Percentiles rank a stretch among this genome's conserved stretches.
Evolutionary conservation across 768 basidiomycete genomes (phyloP).

Genomic region (Leccinum ochraceum): DNA sequence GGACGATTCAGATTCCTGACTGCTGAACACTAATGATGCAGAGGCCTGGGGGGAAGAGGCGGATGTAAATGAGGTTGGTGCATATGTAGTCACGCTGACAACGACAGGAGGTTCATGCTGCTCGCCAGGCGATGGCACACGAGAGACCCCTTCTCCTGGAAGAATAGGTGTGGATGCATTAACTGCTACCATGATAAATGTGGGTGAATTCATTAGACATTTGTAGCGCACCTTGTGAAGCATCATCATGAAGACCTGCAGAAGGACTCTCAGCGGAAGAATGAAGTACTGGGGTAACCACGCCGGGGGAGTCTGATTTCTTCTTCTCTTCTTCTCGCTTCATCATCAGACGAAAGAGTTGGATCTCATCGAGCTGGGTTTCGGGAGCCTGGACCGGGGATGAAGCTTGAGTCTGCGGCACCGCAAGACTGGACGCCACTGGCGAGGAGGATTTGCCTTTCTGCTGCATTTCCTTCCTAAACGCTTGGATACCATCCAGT

Average conservation of each 20-base stretch:
- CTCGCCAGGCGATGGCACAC: slow-evolving; percentile 19
- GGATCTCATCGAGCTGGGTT: slow-evolving; percentile 74
- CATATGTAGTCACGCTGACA: slow-evolving; percentile 4
- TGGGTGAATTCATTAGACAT: slow-evolving; percentile 1
- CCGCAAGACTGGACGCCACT: slow-evolving; percentile 7
- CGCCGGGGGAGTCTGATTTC: slow-evolving; percentile 30
- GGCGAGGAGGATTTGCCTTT: slow-evolving; percentile 54
- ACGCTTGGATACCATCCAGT: slow-evolving; percentile 82
- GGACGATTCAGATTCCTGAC: slow-evolving; percentile 23
- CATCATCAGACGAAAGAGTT: slow-evolving; percentile 82
- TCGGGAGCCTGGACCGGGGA: slow-evolving; percentile 25
- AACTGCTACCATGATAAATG: slow-evolving; percentile 18
- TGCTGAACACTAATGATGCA: not conserved
- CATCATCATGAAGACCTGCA: slow-evolving; percentile 8
- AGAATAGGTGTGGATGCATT: slow-evolving; percentile 2
- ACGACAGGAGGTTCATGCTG: slow-evolving; percentile 8
- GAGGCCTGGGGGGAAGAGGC: slow-evolving; percentile 16
- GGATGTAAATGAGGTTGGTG: slow-evolving; percentile 11
- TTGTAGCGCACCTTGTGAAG: slow-evolving; percentile 23
- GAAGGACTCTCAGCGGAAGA: slow-evolving; percentile 17
- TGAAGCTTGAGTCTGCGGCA: slow-evolving; percentile 24
- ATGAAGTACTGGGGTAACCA: not conserved
- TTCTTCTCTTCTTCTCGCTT: slow-evolving; percentile 67
- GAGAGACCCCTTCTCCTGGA: slow-evolving; percentile 14
- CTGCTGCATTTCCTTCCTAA: slow-evolving; percentile 84